These are phyloP conservation scores for Leptographium procerum DNA, from an alignment of 2,329 filamentous ascomycete species.

Conservation along the genomic window DNA sequence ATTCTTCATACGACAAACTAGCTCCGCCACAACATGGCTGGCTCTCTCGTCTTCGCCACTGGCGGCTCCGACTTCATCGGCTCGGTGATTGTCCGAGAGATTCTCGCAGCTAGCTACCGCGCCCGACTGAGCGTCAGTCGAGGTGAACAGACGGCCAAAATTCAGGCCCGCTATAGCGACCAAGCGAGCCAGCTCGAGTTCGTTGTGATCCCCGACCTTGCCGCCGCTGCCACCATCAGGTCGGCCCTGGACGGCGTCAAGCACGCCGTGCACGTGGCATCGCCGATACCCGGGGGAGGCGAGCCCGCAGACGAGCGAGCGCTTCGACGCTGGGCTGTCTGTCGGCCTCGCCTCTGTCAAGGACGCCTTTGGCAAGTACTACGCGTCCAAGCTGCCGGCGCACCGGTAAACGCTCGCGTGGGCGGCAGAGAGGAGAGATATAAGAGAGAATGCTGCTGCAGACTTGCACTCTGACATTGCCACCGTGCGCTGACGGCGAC, in stretches of 20 bases:
- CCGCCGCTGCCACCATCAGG: neutral
- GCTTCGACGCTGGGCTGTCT: neutral
- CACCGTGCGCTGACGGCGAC: neutral
- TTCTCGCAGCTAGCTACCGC: neutral
- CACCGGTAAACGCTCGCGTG: conserved; percentile 8
- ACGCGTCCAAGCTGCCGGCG: conserved; percentile 15
- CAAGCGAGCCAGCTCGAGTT: neutral
- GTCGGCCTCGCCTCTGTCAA: conserved; percentile 2
- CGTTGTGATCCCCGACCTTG: neutral
- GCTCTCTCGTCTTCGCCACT: neutral
- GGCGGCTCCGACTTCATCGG: neutral
- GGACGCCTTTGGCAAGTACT: conserved; percentile 16
- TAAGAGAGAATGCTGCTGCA: neutral
- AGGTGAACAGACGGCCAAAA: neutral
- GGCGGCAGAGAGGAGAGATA: too few relatives aligned
- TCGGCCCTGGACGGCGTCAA: neutral
- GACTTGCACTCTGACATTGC: conserved; percentile 4
- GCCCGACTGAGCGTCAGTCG: neutral
- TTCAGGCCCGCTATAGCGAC: neutral
- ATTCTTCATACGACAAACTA: neutral
- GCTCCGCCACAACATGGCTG: neutral
- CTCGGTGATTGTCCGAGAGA: neutral
- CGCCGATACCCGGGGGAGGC: neutral
- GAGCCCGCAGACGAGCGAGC: neutral
- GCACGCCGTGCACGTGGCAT: neutral